Evolutionary conservation across 495 filamentous ascomycete species (phyloP), one percentile per base, ranked within the genome.

Genomic region (Amphirosellinia nigrospora): DNA sequence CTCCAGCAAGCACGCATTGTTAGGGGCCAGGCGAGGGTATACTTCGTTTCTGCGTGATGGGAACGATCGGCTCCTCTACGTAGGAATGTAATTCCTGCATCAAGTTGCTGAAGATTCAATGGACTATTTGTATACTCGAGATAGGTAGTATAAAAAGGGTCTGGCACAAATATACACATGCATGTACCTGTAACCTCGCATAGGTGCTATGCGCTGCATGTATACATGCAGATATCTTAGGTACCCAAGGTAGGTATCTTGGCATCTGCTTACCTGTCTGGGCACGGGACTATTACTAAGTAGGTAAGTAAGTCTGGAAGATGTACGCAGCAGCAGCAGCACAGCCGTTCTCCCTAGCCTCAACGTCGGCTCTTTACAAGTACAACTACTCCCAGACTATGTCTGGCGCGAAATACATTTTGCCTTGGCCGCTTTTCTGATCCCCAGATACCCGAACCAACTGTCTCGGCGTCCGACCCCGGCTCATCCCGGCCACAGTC

Each of bases 401-500:
- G 32, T 66, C 48, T 30, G 48, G 16, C 32, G n/a, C 4, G 21
- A 50, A 15, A 39, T 8, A 30, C 1, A 23, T 43, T 45, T 15
- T 10, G 28, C 1, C 41, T 32, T 58, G 30, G 30, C 32, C 55
- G 16, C 55, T 21, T 36, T 36, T 50, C 63, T 46, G 26, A 38
- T 53, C 45, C 32, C 60, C 4, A 23, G 46, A 28, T 65, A 52
- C 55, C 43, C 2, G 19, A 19, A 2, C 34, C 3, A 41, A 15
- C 28, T 23, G 52, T 43, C 38, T 36, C 52, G 39, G 52, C 38
- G 30, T n/a, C 53, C 66, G 52, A 39, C 8, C 53, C 39, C 65
- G 39, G 38, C 11, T 8, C 21, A 30, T 34, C 16, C 23, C 28
- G 28, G 28, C 64, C 50, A 19, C 10, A 34, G 0, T 50, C 21